A percentile compares a stretch with the other conserved stretches of the same genome.
phyloP scores from a whole-genome alignment of 176 grass and related monocot species.

The Dactylis glomerata region DNA sequence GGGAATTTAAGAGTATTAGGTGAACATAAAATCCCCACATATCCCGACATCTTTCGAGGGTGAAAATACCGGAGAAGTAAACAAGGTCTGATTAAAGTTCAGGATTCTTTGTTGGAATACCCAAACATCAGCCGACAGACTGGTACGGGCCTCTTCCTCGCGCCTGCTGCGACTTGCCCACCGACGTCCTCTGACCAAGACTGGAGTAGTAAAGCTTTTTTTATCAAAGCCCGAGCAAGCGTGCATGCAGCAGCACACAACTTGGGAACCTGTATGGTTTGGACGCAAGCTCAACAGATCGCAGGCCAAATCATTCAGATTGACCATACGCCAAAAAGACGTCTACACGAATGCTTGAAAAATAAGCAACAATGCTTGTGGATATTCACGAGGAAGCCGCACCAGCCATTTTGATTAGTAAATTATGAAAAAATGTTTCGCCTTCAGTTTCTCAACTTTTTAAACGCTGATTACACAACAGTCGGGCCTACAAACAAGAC shows the following conservation, averaged over 20 bases:
- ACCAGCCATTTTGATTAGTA: neutral
- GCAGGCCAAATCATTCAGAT: neutral
- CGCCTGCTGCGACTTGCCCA: neutral
- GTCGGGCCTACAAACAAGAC: neutral
- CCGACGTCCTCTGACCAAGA: neutral
- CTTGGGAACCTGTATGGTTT: too few relatives aligned
- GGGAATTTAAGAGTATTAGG: too few relatives aligned
- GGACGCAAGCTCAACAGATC: too few relatives aligned
- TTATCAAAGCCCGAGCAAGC: neutral
- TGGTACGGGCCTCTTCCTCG: neutral
- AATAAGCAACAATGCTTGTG: neutral
- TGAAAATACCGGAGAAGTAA: too few relatives aligned
- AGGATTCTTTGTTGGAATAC: neutral
- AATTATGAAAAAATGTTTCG: neutral
- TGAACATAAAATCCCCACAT: too few relatives aligned
- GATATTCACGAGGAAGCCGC: neutral
- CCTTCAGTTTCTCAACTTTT: neutral
- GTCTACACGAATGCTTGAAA: neutral
- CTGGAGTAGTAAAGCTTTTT: neutral
- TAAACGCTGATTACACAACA: neutral
- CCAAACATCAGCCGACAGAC: neutral
- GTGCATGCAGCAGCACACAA: neutral
- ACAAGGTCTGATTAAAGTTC: neutral
- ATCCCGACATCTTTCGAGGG: too few relatives aligned
- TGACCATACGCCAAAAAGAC: neutral